Base-by-base conservation (phyloP, 495 filamentous ascomycete genomes). In the Delitschia confertaspora region DNA sequence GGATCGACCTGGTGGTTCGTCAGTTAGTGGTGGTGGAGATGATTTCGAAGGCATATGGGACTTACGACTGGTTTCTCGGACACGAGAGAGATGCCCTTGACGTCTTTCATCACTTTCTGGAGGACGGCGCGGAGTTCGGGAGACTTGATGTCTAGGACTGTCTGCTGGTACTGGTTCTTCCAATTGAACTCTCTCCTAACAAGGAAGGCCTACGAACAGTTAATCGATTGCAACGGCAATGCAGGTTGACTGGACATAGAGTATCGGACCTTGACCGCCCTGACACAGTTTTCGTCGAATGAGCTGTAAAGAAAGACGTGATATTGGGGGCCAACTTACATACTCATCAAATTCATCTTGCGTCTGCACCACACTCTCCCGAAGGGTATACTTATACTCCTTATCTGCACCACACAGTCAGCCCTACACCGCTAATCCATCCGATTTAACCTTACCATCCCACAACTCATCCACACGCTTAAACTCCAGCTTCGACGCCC, bases 111-210 rank as follows among this genome's bases (percentile, higher is more conserved):
- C 30, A 93, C 75, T 43, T 81, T 79, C 39, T 70, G 66, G 10
- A 95, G 67, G 16, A 77, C 78, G 42, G 86, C 79, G 7, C 79
- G 80, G 3, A 95, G 70, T 38, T 73, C 66, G 49, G 83, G 84
- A 49, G 84, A 88, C 64, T 93, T 93, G 62, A 95, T 83, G 54
- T 93, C 85, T 25, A 95, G 76, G 18, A 80, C 68, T 0, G 85
- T 91, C 21, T 79, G 72, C 45, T 74, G 66, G 57, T 87, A 88
- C 56, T 88, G 88, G 51, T 86, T 84, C 55, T 94, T 83, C 79
- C 82, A 89, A 57, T 87, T 79, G 56, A 93, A 93, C 37, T 77
- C 81, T 42, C 87, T 78, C 29, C 87, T 77, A 8, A 93, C 83
- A 22, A 83, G 86, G 65, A 95, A 95, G 32, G 88, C 55, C 43